Percentiles rank a stretch among this genome's conserved stretches.
Evolutionary conservation across 2,329 filamentous ascomycete species (phyloP).

Genomic region (Diaporthe helianthi): DNA sequence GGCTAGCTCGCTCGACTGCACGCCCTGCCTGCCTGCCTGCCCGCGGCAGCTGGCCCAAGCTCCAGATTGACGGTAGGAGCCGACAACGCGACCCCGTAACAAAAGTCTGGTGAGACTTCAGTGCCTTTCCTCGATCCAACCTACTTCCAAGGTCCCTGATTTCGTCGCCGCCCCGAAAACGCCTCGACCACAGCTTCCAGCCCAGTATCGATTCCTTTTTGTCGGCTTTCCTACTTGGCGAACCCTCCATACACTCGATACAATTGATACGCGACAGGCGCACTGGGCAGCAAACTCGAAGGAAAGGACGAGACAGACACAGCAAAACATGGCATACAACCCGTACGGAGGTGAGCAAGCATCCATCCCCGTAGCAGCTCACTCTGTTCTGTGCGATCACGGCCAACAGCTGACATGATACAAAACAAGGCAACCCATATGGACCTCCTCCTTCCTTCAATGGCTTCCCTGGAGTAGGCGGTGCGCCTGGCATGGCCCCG

Average conservation of each 20-base stretch:
- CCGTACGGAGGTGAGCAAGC: conserved; percentile 60
- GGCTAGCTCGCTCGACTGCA: neutral
- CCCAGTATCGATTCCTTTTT: neutral
- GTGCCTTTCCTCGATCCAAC: neutral
- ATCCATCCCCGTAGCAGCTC: neutral
- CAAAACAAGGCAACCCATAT: conserved; percentile 63
- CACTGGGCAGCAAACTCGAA: neutral
- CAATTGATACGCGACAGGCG: neutral
- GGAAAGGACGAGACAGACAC: neutral
- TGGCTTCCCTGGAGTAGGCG: conserved; percentile 67
- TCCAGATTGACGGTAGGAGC: neutral
- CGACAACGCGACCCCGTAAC: neutral
- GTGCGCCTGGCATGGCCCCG: conserved; percentile 73
- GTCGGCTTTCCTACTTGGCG: neutral
- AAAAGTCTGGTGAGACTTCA: conserved; percentile 8
- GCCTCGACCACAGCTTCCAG: neutral
- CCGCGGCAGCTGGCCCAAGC: conserved; percentile 13
- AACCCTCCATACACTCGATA: neutral
- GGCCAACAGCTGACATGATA: neutral
- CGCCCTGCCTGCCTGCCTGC: neutral
- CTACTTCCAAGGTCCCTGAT: neutral
- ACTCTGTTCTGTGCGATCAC: neutral
- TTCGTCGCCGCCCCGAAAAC: neutral
- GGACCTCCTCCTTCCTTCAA: conserved; percentile 78
- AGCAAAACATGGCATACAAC: conserved; percentile 61